A percentile compares a stretch with the other conserved stretches of the same genome.
Evolutionary conservation across 169 alveolate genomes (phyloP).

Genomic region (Plasmodium adleri): DNA sequence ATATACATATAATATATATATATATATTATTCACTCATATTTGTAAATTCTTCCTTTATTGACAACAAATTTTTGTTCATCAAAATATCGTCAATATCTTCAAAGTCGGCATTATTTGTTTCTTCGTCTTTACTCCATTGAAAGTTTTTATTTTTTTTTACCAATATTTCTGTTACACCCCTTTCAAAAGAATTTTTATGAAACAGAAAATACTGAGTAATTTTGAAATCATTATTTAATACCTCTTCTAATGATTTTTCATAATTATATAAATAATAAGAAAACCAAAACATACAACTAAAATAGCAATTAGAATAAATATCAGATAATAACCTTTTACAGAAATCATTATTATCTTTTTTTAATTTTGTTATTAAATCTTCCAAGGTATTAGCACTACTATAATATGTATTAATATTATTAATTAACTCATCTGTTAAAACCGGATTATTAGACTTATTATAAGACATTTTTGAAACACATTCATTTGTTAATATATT

Average conservation of each 20-base stretch:
- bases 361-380: slow-evolving; percentile 34
- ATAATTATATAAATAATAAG: slow-evolving; percentile 49
- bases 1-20: too few species aligned
- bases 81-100: slow-evolving; percentile 48
- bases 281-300: slow-evolving; percentile 50
- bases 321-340: slow-evolving; percentile 11
- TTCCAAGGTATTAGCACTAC: slow-evolving; percentile 27
- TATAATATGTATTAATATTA: slow-evolving; percentile 46
- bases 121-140: slow-evolving; percentile 42
- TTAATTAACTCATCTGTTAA: slow-evolving; percentile 38
- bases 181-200: slow-evolving; percentile 61
- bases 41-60: slow-evolving; percentile 44
- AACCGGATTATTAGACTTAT: slow-evolving; percentile 16
- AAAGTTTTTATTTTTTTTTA: slow-evolving; percentile 58
- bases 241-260: slow-evolving; percentile 57
- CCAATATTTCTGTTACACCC: slow-evolving; percentile 68
- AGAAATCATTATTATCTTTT: slow-evolving; percentile 41
- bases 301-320: slow-evolving; percentile 39
- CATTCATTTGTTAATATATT: not conserved
- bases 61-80: slow-evolving; percentile 37
- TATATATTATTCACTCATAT: not conserved
- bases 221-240: slow-evolving; percentile 59
- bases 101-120: not conserved
- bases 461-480: slow-evolving; percentile 17
- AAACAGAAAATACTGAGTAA: slow-evolving; percentile 45